These are phyloP conservation scores for Pyricularia grisea DNA, from an alignment of 2,329 filamentous ascomycete species.

Conservation along the genomic window DNA sequence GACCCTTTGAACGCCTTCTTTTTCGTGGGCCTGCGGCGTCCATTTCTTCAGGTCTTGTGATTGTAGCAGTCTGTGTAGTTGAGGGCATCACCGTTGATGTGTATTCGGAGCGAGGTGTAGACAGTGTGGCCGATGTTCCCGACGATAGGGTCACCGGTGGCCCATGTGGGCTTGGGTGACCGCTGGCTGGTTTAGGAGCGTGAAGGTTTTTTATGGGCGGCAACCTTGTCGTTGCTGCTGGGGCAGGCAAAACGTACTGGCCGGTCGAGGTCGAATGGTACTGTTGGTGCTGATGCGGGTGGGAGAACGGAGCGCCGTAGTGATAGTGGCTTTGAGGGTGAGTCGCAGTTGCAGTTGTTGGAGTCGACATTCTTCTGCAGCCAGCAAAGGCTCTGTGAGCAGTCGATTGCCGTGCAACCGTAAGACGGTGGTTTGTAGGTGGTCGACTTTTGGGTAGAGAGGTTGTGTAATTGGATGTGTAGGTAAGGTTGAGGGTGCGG, in stretches of 20 bases:
- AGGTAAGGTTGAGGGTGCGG: background rate
- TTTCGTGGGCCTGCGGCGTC: slow-evolving; percentile 29
- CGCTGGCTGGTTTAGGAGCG: background rate
- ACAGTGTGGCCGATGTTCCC: background rate
- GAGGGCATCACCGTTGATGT: slow-evolving; percentile 10
- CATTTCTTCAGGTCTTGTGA: slow-evolving; percentile 12
- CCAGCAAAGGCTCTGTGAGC: background rate
- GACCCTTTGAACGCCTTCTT: slow-evolving; percentile 50
- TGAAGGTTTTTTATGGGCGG: background rate
- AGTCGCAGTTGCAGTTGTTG: slow-evolving; percentile 66
- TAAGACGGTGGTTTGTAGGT: background rate
- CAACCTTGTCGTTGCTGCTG: background rate
- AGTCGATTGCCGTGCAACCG: background rate
- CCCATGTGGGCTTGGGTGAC: background rate
- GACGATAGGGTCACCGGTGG: background rate
- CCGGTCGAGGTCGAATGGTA: slow-evolving; percentile 26
- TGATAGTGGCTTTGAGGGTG: slow-evolving; percentile 56
- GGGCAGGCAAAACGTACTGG: slow-evolving; percentile 10
- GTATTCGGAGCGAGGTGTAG: slow-evolving; percentile 21
- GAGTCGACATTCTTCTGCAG: slow-evolving; percentile 58
- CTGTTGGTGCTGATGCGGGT: slow-evolving; percentile 35
- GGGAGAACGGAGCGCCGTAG: slow-evolving; percentile 53
- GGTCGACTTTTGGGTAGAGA: background rate
- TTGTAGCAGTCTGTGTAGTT: slow-evolving; percentile 19
- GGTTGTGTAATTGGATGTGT: background rate